These are phyloP conservation scores for Fusarium buharicum DNA, from an alignment of 2,329 filamentous ascomycete species.

Conservation along the genomic window DNA sequence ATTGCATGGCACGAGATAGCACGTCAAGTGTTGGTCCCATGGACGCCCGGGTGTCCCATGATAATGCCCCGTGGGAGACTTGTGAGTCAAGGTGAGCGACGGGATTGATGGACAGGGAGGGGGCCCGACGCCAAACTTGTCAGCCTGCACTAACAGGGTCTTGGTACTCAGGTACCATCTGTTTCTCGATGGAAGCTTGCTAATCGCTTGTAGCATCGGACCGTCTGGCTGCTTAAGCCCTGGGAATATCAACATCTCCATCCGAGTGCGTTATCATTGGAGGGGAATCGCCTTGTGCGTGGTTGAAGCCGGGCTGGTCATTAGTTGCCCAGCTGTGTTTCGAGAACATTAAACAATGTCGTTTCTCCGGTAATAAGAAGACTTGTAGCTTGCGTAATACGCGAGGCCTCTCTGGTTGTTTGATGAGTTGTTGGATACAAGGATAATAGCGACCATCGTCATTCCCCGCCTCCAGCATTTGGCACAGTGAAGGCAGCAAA, in stretches of 20 bases:
- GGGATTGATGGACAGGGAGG: slow-evolving; percentile 5
- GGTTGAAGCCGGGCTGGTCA: slow-evolving; percentile 26
- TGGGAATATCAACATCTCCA: slow-evolving; percentile 3
- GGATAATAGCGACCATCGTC: slow-evolving; percentile 18
- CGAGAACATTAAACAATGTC: background rate
- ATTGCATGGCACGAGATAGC: slow-evolving; percentile 22
- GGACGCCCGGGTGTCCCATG: slow-evolving; percentile 26
- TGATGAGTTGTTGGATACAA: slow-evolving; percentile 22
- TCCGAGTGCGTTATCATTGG: slow-evolving; percentile 1
- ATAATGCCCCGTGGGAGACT: slow-evolving; percentile 25
- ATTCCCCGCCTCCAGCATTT: slow-evolving; percentile 30
- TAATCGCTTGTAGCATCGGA: slow-evolving; percentile 5
- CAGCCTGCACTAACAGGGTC: slow-evolving; percentile 19
- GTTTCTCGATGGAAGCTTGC: slow-evolving; percentile 5
- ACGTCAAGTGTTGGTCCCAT: slow-evolving; percentile 12
- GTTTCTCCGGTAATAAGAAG: slow-evolving; percentile 13
- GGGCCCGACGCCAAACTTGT: background rate
- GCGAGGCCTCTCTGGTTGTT: slow-evolving; percentile 36
- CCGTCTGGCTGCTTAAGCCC: slow-evolving; percentile 11
- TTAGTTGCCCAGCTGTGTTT: background rate
- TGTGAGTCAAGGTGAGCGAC: slow-evolving; percentile 2
- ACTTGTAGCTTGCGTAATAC: slow-evolving; percentile 43
- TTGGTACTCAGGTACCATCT: slow-evolving; percentile 21
- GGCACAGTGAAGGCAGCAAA: background rate
- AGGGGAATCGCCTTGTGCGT: too few relatives aligned